Evolutionary conservation across 106 monocot species (phyloP), one percentile per base, ranked within the genome.

Genomic region (Dioscorea dumetorum): DNA sequence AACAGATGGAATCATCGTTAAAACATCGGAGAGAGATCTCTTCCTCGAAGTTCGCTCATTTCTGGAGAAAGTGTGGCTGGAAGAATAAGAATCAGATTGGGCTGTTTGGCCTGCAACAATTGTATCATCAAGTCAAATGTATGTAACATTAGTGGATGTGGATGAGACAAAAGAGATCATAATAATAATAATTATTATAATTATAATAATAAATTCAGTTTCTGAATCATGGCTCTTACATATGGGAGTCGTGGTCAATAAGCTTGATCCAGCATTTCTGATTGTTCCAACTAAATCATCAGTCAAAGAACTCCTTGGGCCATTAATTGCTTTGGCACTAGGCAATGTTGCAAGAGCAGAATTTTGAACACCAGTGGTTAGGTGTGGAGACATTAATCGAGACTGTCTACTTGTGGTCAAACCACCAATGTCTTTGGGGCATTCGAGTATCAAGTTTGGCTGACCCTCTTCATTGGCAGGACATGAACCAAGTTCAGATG

Each of bases 21-120:
- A 70, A 20, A 97, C 66, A 9, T 97, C 91, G 16, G 82, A 74
- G 54, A 97, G 67, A 73, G 78, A 73, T 4, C 89, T 83, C 59
- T 97, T 97, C 22, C 17, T 62, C 34, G 76, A 22, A 50, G 33
- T 48, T 64, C 51, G 80, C 23, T 76, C 80, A 71, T 72, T 77
- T 66, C 61, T 82, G 50, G 49, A 16, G 72, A 58, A 66, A 58
- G 68, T 70, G 31, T 63, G 17, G 4, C 50, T 81, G 41, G 69
- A 59, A 33, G 78, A 15, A 41, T 58, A 52, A 50, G 68, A 67
- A 57, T 20, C 66, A 24, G 48, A 68, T 66, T 75, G 80, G 57
- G 58, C 12, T 50, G 59, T 64, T 69, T 76, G 71, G 52, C 81
- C 85, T 81, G 80, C 28, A 57, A 72, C n/a, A 74, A 59, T 24